A percentile compares a stretch with the other conserved stretches of the same genome.
Evolutionary conservation across 495 filamentous ascomycete species (phyloP).

Genomic region (Rhypophila decipiens): DNA sequence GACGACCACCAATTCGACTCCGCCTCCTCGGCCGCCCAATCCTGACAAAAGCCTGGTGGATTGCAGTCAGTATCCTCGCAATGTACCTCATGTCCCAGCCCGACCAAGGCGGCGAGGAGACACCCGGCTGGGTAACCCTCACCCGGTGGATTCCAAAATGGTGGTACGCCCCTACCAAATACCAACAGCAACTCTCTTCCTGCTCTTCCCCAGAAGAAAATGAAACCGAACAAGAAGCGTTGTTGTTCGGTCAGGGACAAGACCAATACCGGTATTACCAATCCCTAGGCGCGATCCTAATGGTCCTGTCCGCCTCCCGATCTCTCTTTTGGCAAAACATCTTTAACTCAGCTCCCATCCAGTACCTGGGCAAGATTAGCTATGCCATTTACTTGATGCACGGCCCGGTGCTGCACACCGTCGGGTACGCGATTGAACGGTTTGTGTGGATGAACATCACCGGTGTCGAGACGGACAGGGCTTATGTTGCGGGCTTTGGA

Average conservation of each 20-base stretch:
- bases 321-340: constrained; percentile 28
- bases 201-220: too few relatives aligned
- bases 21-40: too few relatives aligned
- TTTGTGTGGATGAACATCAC: constrained; percentile 26
- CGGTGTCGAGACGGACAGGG: constrained; percentile 25
- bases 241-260: too few relatives aligned
- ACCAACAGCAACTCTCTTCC: too few relatives aligned
- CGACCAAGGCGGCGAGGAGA: constrained; percentile 27
- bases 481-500: constrained; percentile 27
- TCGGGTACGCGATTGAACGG: constrained; percentile 34
- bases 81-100: constrained; percentile 39
- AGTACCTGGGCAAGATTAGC: constrained; percentile 46
- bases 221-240: too few relatives aligned
- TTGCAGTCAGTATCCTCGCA: constrained; percentile 17
- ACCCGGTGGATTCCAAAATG: constrained; percentile 29
- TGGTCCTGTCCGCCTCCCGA: constrained; percentile 31
- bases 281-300: constrained; percentile 30
- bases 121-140: constrained; percentile 37
- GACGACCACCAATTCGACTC: too few relatives aligned
- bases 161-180: too few relatives aligned
- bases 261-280: constrained; percentile 40
- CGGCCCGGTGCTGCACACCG: constrained; percentile 41
- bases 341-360: constrained; percentile 26
- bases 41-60: too few relatives aligned
- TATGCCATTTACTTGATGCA: constrained; percentile 50